A percentile compares a stretch with the other conserved stretches of the same genome.
These are phyloP conservation scores for Backusella australiensis DNA, from an alignment of 192 early-diverging fungal species.

Conservation along the genomic window DNA sequence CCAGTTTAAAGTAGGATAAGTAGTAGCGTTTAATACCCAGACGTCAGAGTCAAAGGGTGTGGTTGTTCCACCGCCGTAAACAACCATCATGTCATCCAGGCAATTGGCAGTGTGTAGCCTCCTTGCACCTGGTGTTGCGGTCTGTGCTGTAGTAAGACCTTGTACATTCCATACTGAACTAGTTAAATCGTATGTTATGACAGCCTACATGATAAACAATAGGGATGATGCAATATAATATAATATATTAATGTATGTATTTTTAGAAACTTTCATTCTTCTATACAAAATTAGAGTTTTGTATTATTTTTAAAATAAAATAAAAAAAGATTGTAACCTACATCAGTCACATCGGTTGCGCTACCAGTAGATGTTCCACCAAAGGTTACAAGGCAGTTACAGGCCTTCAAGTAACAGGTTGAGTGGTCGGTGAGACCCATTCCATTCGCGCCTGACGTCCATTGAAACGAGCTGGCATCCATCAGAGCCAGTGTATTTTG, in stretches of 20 bases:
- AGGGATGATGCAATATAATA: neutral
- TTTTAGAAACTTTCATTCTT: neutral
- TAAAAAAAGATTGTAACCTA: neutral
- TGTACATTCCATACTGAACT: slow-evolving; percentile 54
- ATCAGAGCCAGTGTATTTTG: slow-evolving; percentile 28
- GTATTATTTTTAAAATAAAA: neutral
- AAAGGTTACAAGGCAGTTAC: slow-evolving; percentile 59
- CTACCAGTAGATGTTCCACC: slow-evolving; percentile 58
- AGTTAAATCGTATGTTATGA: slow-evolving; percentile 39
- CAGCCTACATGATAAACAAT: neutral
- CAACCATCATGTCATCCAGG: slow-evolving; percentile 61
- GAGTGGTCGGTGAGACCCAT: slow-evolving; percentile 31
- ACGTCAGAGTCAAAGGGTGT: slow-evolving; percentile 47
- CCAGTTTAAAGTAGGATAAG: slow-evolving; percentile 34
- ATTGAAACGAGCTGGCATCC: slow-evolving; percentile 27
- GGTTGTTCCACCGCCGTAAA: slow-evolving; percentile 62
- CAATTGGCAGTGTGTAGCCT: slow-evolving; percentile 67
- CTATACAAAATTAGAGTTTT: slow-evolving; percentile 4
- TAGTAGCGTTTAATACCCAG: slow-evolving; percentile 45
- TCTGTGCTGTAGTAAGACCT: slow-evolving; percentile 37
- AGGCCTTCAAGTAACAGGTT: slow-evolving; percentile 33
- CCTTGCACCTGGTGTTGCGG: slow-evolving; percentile 49
- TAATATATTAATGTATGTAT: neutral
- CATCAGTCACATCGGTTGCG: slow-evolving; percentile 42
- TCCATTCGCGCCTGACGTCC: slow-evolving; percentile 29